phyloP scores from a whole-genome alignment of 805 yeast species.

The Ogataea methanolica region DNA sequence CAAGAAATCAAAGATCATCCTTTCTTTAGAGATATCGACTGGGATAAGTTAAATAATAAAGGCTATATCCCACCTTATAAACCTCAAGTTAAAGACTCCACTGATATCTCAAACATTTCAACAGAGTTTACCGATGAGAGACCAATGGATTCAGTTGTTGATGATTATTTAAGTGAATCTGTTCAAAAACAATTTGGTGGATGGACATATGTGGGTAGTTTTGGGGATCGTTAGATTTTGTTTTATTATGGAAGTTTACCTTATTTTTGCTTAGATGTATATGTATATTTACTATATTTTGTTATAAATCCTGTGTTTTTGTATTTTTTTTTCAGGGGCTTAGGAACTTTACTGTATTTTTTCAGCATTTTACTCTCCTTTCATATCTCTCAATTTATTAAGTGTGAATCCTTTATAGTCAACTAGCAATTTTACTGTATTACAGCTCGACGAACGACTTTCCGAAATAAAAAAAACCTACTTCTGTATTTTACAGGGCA shows the following conservation, averaged over 20 bases:
- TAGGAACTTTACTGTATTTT: no score
- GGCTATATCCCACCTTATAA: slow-evolving; percentile 94
- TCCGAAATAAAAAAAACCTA: no score
- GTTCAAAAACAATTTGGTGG: slow-evolving; percentile 99
- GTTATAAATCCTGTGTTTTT: not conserved
- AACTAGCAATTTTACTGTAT: no score
- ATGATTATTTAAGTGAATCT: slow-evolving; percentile 83
- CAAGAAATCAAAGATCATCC: slow-evolving; percentile 78
- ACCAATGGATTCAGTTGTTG: slow-evolving; percentile 94
- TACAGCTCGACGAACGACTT: no score
- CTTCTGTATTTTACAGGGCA: no score
- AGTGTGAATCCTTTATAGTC: no score
- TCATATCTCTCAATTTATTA: no score
- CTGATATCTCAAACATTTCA: slow-evolving; percentile 92
- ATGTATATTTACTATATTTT: not conserved
- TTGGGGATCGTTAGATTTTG: slow-evolving; percentile 2
- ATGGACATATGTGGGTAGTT: slow-evolving; percentile 85
- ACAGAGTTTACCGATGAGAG: slow-evolving; percentile 86
- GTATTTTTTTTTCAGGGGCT: not conserved
- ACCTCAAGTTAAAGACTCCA: slow-evolving; percentile 80
- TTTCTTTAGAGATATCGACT: slow-evolving; percentile 85
- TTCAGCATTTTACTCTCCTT: no score
- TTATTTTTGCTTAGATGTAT: no score
- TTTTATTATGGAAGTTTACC: not conserved
- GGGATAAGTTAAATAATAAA: slow-evolving; percentile 77